A percentile compares a stretch with the other conserved stretches of the same genome.
Conservation (phyloP, 495 filamentous ascomycete species). For the Trichoderma gamsii region DNA sequence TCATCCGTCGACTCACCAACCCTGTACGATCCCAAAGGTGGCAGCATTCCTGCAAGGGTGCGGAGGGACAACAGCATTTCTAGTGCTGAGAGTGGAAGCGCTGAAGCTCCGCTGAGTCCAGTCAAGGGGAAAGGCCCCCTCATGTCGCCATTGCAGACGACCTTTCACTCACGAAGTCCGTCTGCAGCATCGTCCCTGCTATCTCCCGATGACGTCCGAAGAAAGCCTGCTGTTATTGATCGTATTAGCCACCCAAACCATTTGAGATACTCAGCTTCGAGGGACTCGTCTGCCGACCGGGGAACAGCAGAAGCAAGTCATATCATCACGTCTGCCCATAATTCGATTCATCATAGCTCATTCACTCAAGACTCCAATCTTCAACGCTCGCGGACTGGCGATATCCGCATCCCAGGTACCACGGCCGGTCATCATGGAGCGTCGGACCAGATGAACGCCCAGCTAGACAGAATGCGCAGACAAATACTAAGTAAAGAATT, state of each 20-base stretch:
- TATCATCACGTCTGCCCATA: slow-evolving; percentile 49
- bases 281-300: slow-evolving; percentile 57
- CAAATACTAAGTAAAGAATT: slow-evolving; percentile 88
- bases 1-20: slow-evolving; percentile 31
- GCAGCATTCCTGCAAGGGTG: slow-evolving; percentile 25
- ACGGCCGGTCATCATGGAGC: slow-evolving; percentile 48
- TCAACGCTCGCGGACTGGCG: slow-evolving; percentile 38
- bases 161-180: slow-evolving; percentile 4
- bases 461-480: slow-evolving; percentile 65
- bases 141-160: slow-evolving; percentile 26
- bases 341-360: slow-evolving; percentile 46
- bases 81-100: slow-evolving; percentile 33
- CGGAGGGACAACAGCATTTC: slow-evolving; percentile 34
- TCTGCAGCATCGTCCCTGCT: slow-evolving; percentile 24
- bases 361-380: slow-evolving; percentile 40
- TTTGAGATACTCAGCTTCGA: slow-evolving; percentile 44
- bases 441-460: slow-evolving; percentile 53
- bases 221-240: slow-evolving; percentile 43
- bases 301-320: slow-evolving; percentile 47
- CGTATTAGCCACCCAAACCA: slow-evolving; percentile 50
- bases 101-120: slow-evolving; percentile 38
- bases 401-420: slow-evolving; percentile 46
- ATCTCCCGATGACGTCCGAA: slow-evolving; percentile 21
- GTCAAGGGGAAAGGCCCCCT: slow-evolving; percentile 32
- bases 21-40: slow-evolving; percentile 26